Base-by-base conservation (phyloP, 169 alveolate genomes). In the Plasmodium adleri region DNA sequence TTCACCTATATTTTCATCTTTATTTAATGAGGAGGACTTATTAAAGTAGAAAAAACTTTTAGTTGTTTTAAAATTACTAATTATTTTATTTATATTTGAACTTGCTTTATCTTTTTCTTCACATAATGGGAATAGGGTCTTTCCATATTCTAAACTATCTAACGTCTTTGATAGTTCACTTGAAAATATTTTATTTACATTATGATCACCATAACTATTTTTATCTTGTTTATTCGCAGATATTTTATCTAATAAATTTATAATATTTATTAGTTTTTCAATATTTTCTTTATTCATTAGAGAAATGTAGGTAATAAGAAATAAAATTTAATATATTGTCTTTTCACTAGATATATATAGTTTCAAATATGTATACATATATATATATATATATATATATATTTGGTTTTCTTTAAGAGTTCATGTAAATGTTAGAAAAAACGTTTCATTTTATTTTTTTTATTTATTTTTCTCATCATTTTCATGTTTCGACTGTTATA, bases 211-310 rank as follows among this genome's bases (percentile, higher is more conserved):
- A 32, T 32, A 32, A 43, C 32, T 60, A 54, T 39, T 39, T 22
- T 56, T 59, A 71, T 47, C 45, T 22, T 66, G 43, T 5, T 12
- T 45, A 26, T 78, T 71, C 64, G 49, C 54, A 45, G 22, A 39
- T 78, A 78, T 26, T 64, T 78, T 78, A 32, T 78, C 89, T 22
- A 78, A 60, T 68, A 78, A 43, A 17, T 66, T 66, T 12, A 78
- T 78, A 50, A 78, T 66, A 26, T 68, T 64, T 54, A 78, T 64
- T 78, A 78, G 60, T 59, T 78, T 78, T 50, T 78, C 78, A 28
- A 72, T 64, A 47, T 78, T 78, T 32, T 78, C 78, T 66, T 78
- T 78, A 72, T 78, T 78, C 89, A 78, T 78, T 78, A 73, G 20
- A 63, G 13, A 47, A 47, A 54, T 28, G 28, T 13, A 56, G 59